These are phyloP conservation scores for Platismatia glauca DNA, from an alignment of 495 filamentous ascomycete genomes.

Conservation along the genomic window DNA sequence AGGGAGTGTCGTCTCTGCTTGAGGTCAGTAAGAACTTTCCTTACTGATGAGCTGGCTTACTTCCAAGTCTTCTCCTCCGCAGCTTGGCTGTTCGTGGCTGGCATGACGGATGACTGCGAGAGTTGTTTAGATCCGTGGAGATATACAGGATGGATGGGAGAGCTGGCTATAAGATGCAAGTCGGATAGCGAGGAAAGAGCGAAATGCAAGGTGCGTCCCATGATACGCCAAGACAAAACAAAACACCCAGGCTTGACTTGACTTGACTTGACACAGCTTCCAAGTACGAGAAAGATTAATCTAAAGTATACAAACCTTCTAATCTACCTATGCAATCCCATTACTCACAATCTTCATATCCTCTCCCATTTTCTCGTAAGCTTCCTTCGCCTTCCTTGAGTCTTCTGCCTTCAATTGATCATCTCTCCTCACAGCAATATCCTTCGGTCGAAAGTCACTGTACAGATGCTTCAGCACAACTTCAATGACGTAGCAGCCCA, in stretches of 20 bases:
- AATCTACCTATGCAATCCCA: slow-evolving; percentile 11
- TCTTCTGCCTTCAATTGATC: slow-evolving; percentile 81
- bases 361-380: slow-evolving; percentile 43
- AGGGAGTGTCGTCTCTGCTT: not conserved
- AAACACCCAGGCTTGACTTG: too few species aligned
- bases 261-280: too few species aligned
- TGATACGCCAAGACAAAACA: not conserved
- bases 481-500: slow-evolving; percentile 82
- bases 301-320: not conserved
- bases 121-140: not conserved
- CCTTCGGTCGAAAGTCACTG: slow-evolving; percentile 87
- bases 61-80: not conserved
- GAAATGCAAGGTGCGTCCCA: not conserved
- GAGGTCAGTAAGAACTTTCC: not conserved
- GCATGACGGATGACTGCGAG: not conserved
- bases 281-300: not conserved
- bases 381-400: slow-evolving; percentile 55
- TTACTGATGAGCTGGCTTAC: not conserved
- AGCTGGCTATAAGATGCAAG: not conserved
- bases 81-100: not conserved
- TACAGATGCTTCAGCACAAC: slow-evolving; percentile 76
- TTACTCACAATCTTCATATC: slow-evolving; percentile 30
- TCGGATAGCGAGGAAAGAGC: not conserved
- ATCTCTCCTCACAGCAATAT: slow-evolving; percentile 76
- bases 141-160: not conserved